Conservation (phyloP, 805 yeast genomes). For the Ogataea populi-albae region DNA sequence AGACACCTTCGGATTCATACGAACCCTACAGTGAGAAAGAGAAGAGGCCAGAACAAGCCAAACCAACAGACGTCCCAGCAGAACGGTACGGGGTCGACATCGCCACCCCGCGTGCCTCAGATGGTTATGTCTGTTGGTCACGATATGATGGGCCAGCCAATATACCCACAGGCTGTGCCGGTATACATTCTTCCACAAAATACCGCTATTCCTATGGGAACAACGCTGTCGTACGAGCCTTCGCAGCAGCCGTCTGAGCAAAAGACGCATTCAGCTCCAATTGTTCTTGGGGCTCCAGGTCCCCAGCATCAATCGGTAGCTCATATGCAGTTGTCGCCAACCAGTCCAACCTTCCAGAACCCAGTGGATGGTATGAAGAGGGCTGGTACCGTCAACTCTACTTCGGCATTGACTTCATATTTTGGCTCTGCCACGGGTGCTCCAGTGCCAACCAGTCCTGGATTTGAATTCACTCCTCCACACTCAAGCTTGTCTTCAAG, state of each 20-base stretch:
- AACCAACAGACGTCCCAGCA: constrained; percentile 13
- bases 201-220: constrained; percentile 18
- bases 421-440: constrained; percentile 12
- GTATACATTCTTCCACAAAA: constrained; percentile 28
- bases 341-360: constrained; percentile 13
- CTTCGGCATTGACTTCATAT: constrained; percentile 20
- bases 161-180: constrained; percentile 32
- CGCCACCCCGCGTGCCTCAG: constrained; percentile 11
- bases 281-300: constrained; percentile 1
- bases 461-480: constrained; percentile 27
- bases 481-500: constrained; percentile 30
- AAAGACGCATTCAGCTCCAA: constrained; percentile 5
- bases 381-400: constrained; percentile 23
- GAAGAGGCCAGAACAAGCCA: constrained; percentile 35
- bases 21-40: constrained; percentile 59
- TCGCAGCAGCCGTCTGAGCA: constrained; percentile 11
- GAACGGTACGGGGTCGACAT: background rate
- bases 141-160: constrained; percentile 31
- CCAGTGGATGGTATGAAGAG: constrained; percentile 7
- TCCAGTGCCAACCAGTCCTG: constrained; percentile 2
- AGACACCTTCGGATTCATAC: constrained; percentile 81
- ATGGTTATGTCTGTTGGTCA: constrained; percentile 30
- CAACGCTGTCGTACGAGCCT: constrained; percentile 14
- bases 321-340: constrained; percentile 12
- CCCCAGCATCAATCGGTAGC: constrained; percentile 5